Evolutionary conservation across 306 rosid species (phyloP).

Genomic region (Dryas octopetala): DNA sequence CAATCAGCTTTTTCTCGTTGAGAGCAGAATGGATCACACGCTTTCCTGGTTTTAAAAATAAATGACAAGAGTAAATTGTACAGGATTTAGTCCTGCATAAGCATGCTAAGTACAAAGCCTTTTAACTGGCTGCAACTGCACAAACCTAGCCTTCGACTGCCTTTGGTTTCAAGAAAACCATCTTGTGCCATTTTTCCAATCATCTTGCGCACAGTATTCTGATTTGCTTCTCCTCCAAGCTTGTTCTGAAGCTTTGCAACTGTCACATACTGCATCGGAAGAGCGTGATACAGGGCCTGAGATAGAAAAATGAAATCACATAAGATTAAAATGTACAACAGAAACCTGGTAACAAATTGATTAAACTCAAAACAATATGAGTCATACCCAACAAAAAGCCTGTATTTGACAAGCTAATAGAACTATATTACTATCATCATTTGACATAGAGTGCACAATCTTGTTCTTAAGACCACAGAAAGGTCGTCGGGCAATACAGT

Average conservation of each 20-base stretch:
- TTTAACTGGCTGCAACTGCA: not conserved
- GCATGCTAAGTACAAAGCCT: not conserved
- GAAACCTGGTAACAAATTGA: not conserved
- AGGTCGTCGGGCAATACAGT: not conserved
- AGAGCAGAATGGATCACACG: slow-evolving; percentile 78
- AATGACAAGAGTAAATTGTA: not conserved
- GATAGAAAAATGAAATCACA: slow-evolving; percentile 13
- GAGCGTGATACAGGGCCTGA: slow-evolving; percentile 83
- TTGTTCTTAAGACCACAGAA: not conserved
- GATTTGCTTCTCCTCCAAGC: slow-evolving; percentile 74
- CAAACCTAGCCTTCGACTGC: slow-evolving; percentile 73
- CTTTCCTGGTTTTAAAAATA: slow-evolving; percentile 50
- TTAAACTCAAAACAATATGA: not conserved
- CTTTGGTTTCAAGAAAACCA: slow-evolving; percentile 77
- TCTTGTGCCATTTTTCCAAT: slow-evolving; percentile 71
- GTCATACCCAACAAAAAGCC: not conserved
- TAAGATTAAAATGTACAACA: not conserved
- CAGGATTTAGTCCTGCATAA: not conserved
- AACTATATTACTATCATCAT: not conserved
- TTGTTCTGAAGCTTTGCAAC: slow-evolving; percentile 67
- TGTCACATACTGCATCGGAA: slow-evolving; percentile 71
- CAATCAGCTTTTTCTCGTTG: slow-evolving; percentile 62
- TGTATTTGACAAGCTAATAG: not conserved
- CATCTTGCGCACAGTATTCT: slow-evolving; percentile 59
- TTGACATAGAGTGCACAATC: too few species aligned